Conservation (phyloP, 2,329 filamentous ascomycete genomes). For the Penicillium expansum region DNA sequence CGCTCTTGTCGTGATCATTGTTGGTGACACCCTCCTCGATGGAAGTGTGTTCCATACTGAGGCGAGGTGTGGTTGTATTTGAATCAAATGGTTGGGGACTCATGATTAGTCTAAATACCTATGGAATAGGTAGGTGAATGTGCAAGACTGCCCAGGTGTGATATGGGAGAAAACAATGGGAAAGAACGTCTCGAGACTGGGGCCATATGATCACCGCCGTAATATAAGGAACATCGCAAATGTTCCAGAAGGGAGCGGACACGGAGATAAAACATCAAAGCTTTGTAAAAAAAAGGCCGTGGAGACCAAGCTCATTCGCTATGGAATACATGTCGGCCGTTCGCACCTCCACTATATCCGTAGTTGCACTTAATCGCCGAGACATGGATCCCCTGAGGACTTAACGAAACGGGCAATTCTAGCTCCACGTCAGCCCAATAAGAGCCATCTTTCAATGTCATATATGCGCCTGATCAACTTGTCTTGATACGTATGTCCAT, state of each 20-base stretch:
- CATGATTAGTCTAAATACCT: not conserved
- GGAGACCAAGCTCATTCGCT: not conserved
- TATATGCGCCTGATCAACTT: not conserved
- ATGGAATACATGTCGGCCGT: not conserved
- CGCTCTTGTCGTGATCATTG: conserved; percentile 2
- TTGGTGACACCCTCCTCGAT: not conserved
- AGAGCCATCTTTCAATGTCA: too few species aligned
- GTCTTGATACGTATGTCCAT: not conserved
- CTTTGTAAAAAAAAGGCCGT: not conserved
- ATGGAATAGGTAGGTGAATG: not conserved
- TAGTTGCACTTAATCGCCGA: not conserved
- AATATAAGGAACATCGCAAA: not conserved
- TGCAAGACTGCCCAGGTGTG: not conserved
- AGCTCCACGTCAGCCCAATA: not conserved
- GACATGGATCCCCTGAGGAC: not conserved
- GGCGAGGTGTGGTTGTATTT: conserved; percentile 16
- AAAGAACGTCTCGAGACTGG: not conserved
- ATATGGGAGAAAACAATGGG: not conserved
- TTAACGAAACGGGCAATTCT: not conserved
- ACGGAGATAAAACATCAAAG: not conserved
- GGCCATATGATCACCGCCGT: not conserved
- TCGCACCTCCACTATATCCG: not conserved
- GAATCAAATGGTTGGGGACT: conserved; percentile 15
- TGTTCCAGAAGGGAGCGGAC: not conserved
- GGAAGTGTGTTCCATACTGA: conserved; percentile 17